Evolutionary conservation across 1,284 basidiomycete genomes (phyloP).

Genomic region (Ustilago crameri): DNA sequence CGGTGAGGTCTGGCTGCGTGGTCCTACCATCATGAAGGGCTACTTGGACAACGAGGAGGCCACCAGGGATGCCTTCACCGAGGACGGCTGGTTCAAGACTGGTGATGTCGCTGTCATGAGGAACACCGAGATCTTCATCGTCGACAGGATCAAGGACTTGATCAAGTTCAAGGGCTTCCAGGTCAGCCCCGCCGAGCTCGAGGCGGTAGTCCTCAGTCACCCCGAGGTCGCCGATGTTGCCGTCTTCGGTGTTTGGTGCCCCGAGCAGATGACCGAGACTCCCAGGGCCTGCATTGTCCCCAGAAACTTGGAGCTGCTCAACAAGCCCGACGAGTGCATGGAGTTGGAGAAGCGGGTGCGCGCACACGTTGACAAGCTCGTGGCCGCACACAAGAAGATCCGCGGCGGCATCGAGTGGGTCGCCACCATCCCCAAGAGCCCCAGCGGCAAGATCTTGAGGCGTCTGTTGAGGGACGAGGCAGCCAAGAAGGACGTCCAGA

Average conservation of each 20-base stretch:
- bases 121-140: conserved; percentile 58
- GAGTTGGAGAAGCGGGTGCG: conserved; percentile 42
- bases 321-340: conserved; percentile 62
- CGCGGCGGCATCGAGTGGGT: conserved; percentile 64
- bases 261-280: conserved; percentile 49
- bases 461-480: conserved; percentile 46
- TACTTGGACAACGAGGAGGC: conserved; percentile 49
- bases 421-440: conserved; percentile 60
- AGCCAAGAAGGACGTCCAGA: conserved; percentile 32
- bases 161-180: conserved; percentile 62
- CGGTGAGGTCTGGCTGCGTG: conserved; percentile 50
- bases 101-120: conserved; percentile 57
- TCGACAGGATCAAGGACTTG: conserved; percentile 58
- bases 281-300: conserved; percentile 67
- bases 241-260: conserved; percentile 37
- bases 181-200: conserved; percentile 57
- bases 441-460: conserved; percentile 64
- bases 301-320: conserved; percentile 35
- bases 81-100: conserved; percentile 55
- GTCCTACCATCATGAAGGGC: conserved; percentile 54
- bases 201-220: conserved; percentile 46
- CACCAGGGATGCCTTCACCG: conserved; percentile 46
- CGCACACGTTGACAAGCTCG: conserved; percentile 40
- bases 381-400: conserved; percentile 68
- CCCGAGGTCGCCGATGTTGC: conserved; percentile 52